Base-by-base conservation (phyloP, 371 early-diverging fungal species). In the Gilbertella persicaria region DNA sequence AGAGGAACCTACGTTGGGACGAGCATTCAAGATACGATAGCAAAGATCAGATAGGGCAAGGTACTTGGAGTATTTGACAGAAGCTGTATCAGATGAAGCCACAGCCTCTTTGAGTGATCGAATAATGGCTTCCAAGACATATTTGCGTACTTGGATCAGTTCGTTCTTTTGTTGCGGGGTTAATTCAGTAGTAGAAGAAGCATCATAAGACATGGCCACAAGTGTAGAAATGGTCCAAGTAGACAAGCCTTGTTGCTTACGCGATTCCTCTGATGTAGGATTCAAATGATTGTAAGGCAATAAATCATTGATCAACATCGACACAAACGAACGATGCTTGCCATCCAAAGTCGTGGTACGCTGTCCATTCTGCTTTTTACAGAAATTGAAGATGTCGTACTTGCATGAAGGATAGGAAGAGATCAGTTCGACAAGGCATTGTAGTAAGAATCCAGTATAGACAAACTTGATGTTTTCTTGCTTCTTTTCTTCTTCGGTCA, bases 401-500 rank as follows among this genome's bases (percentile, higher is more conserved):
- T 90, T 90, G 75, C 90, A 91, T 3, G 86, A 80, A n/a, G 93
- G 84, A 71, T 91, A 97, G 1, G 91, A 90, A 0, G 83, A 77
- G 10, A 93, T 77, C 6, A 98, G 77, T 64, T 98, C 98, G 9
- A 89, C 79, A 26, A 97, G 71, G 36, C 86, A 83, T 66, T 95
- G 95, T 45, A 98, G 65, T 28, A 97, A 54, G 75, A 91, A 94
- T 44, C 90, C 88, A 17, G 93, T 86, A 50, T 88, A 89, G 53
- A 72, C 82, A 67, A 69, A 79, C 28, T 66, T 67, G 35, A 69
- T 54, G 35, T 62, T 72, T 5, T 65, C 60, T 36, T 75, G 56
- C 26, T 76, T 64, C 24, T 58, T 68, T 17, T 53, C 37, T 44
- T 58, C 43, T 28, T 64, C 46, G 24, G 47, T 40, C 17, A 37